Evolutionary conservation across 331 rosid species (phyloP), one percentile per base, ranked within the genome.

Genomic region (Erythrophleum ivorense): DNA sequence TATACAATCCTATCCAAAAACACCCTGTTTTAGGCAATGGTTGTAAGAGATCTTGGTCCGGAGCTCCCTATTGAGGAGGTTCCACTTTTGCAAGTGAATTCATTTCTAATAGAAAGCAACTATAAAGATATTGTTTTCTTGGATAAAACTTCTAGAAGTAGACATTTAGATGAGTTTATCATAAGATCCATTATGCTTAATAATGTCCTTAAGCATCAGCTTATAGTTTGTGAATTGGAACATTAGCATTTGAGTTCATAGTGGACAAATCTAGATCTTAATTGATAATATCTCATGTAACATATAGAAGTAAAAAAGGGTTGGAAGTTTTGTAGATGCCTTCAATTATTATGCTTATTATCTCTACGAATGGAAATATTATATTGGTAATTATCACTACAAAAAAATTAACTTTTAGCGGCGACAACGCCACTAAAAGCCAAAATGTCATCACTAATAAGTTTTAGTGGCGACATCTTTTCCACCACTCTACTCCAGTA

Each of bases 11-110:
- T 24, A 24, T 24, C 29, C 29, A 24, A 24, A 24, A 24, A 24
- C 29, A 24, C 29, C n/a, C 31, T 76, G 64, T 83, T 69, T 50
- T 77, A 94, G 98, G 98, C 97, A 53, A 94, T 94, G 98, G 98
- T 94, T 90, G 98, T 97, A 41, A 92, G 98, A 80, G 98, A 94
- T 88, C 97, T 94, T 76, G 97, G 98, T 82, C 97, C 97, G 2
- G 98, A 94, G 89, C 98, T 94, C 70, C 98, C 98, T 45, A 87
- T 94, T 82, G 98, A 94, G 75, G 98, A 94, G 86, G 97, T 94
- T 86, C 98, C 98, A 21, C 92, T 94, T 85, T 85, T 94, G 88
- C 97, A 92, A 97, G 97, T 94, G 82, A 68, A 76, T 41, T 84
- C 46, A 69, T 63, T 70, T 77, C 46, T 72, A 58, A 73, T 45